These are phyloP conservation scores for Fusarium annulatum DNA, from an alignment of 2,329 filamentous ascomycete species.

Conservation along the genomic window DNA sequence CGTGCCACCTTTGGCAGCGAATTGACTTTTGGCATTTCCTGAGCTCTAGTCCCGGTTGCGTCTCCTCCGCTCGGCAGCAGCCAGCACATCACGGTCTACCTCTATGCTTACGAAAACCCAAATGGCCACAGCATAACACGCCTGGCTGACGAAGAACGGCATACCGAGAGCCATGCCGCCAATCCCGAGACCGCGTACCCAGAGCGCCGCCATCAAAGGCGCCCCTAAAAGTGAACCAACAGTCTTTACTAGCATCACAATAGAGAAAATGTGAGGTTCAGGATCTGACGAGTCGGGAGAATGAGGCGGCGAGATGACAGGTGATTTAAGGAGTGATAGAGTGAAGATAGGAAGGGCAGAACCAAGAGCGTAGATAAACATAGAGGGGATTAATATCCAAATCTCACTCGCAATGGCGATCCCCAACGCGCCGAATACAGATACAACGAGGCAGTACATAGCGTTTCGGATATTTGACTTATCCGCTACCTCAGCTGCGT, in stretches of 20 bases:
- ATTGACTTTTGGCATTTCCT: too few species aligned
- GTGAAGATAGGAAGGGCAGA: conserved; percentile 63
- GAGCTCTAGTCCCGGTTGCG: background rate
- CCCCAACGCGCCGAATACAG: conserved; percentile 53
- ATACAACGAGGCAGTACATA: conserved; percentile 35
- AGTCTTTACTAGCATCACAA: conserved; percentile 64
- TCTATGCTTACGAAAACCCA: conserved; percentile 7
- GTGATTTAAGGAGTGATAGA: conserved; percentile 59
- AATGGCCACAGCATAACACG: conserved; percentile 38
- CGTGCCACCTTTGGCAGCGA: accelerated
- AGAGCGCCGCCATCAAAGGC: conserved; percentile 59
- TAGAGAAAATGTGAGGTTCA: conserved; percentile 58
- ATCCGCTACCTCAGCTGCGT: background rate
- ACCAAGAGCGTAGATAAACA: conserved; percentile 60
- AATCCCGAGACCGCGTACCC: conserved; percentile 57
- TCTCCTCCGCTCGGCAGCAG: background rate
- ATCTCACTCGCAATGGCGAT: conserved; percentile 55
- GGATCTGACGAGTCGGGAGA: conserved; percentile 34
- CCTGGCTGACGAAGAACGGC: conserved; percentile 42
- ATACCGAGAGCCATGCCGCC: conserved; percentile 46
- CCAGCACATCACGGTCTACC: background rate
- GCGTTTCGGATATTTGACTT: conserved; percentile 33
- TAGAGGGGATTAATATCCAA: conserved; percentile 55
- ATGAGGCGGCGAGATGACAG: conserved; percentile 46
- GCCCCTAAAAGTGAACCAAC: conserved; percentile 60